phyloP scores from a whole-genome alignment of 768 basidiomycete species.

The Heimioporus sp. region DNA sequence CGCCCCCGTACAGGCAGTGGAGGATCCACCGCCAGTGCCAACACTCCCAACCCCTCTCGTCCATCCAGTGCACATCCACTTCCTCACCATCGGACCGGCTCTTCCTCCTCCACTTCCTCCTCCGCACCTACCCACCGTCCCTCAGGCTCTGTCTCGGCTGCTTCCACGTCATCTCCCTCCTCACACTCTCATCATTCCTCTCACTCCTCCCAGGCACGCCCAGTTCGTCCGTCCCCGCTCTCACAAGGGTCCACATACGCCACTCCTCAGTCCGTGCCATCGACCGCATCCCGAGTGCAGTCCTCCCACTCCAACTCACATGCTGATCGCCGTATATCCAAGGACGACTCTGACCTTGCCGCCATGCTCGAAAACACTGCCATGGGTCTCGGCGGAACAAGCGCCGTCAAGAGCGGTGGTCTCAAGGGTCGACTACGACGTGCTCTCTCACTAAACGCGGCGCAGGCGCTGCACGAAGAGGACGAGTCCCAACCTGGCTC shows the following conservation, averaged over 20 bases:
- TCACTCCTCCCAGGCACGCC: conserved; percentile 29
- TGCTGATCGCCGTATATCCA: conserved; percentile 73
- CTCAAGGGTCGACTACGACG: conserved; percentile 77
- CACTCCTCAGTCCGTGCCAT: conserved; percentile 12
- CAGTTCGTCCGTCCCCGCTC: conserved; percentile 31
- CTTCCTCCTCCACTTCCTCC: conserved; percentile 26
- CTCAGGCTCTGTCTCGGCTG: conserved; percentile 27
- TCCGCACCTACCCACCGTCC: conserved; percentile 20
- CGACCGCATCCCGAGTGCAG: conserved; percentile 21
- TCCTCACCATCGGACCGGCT: conserved; percentile 33
- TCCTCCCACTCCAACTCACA: conserved; percentile 46
- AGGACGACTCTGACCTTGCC: conserved; percentile 70
- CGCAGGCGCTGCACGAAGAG: conserved; percentile 52
- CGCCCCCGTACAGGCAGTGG: conserved; percentile 32
- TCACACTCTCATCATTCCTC: conserved; percentile 28
- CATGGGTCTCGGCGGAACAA: conserved; percentile 34
- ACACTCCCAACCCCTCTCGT: conserved; percentile 7
- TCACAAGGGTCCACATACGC: conserved; percentile 30
- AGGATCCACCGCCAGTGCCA: conserved; percentile 22
- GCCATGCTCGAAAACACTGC: conserved; percentile 45
- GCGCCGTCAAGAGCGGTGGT: conserved; percentile 55
- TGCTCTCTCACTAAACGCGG: conserved; percentile 65
- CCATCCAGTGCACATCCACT: conserved; percentile 23
- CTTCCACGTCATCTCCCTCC: conserved; percentile 26
- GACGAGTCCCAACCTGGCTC: conserved; percentile 17